Conservation (phyloP, 352 stramenopile species). For the Phytophthora colocasiae region DNA sequence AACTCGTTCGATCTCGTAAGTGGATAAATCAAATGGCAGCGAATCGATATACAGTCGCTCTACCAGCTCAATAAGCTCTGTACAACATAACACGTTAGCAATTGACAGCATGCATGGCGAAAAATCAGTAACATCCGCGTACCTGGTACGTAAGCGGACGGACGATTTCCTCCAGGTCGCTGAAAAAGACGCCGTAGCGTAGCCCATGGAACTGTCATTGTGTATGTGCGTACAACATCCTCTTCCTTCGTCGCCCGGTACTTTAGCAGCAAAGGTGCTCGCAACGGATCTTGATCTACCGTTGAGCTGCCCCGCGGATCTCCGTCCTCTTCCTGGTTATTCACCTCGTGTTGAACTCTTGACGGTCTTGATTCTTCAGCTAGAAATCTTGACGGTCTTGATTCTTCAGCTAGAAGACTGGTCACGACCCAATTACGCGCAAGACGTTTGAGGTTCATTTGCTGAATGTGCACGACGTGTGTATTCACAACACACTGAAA, state of each 20-base stretch:
- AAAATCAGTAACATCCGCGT: not conserved
- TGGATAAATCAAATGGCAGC: slow-evolving; percentile 58
- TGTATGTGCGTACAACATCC: slow-evolving; percentile 61
- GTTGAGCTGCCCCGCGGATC: slow-evolving; percentile 5
- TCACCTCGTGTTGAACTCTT: slow-evolving; percentile 14
- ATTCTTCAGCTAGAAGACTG: slow-evolving; percentile 39
- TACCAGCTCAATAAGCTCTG: slow-evolving; percentile 64
- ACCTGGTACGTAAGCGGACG: slow-evolving; percentile 39
- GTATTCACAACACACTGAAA: slow-evolving; percentile 76
- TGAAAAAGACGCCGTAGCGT: slow-evolving; percentile 54
- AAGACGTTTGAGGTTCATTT: slow-evolving; percentile 60
- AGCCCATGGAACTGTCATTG: slow-evolving; percentile 64
- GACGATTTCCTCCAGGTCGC: slow-evolving; percentile 16
- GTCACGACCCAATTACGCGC: slow-evolving; percentile 56
- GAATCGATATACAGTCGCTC: slow-evolving; percentile 62
- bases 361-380: slow-evolving; percentile 15
- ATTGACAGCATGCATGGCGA: not conserved
- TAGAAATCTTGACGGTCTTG: slow-evolving; percentile 27
- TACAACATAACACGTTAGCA: slow-evolving; percentile 17
- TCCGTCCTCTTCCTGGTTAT: slow-evolving; percentile 19
- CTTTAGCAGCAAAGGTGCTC: slow-evolving; percentile 54
- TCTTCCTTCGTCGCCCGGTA: slow-evolving; percentile 53
- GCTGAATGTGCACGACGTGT: slow-evolving; percentile 54
- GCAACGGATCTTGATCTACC: slow-evolving; percentile 19
- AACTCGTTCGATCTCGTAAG: slow-evolving; percentile 58